These are phyloP conservation scores for Pseudopithomyces maydicus DNA, from an alignment of 2,329 filamentous ascomycete genomes.

Conservation along the genomic window DNA sequence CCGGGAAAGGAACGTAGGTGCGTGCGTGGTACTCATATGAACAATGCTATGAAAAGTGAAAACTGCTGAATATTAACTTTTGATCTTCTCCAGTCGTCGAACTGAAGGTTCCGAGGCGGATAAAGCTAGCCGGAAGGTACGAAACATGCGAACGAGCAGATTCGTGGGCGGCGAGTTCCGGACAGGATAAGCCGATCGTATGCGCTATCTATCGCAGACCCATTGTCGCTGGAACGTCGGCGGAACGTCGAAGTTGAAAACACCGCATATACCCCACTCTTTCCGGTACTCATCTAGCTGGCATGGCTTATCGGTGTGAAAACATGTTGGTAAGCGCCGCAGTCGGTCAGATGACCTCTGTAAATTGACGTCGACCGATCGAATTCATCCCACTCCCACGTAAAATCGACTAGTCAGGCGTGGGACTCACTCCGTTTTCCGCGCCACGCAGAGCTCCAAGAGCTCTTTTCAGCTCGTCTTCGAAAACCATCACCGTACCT, in stretches of 20 bases:
- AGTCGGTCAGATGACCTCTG: slow-evolving; percentile 1
- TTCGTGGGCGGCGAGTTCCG: not conserved
- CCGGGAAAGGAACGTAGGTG: not conserved
- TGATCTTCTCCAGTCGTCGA: no score
- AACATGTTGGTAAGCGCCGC: slow-evolving; percentile 6
- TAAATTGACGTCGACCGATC: slow-evolving; percentile 3
- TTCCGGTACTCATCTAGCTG: not conserved
- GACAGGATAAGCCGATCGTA: not conserved
- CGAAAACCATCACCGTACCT: slow-evolving; percentile 84
- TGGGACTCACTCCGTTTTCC: slow-evolving; percentile 34
- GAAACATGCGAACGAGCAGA: not conserved
- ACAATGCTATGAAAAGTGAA: not conserved
- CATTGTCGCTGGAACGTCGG: not conserved
- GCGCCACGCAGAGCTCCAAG: slow-evolving; percentile 67
- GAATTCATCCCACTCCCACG: slow-evolving; percentile 11
- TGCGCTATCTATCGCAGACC: not conserved
- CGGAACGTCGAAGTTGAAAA: not conserved
- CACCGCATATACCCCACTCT: slow-evolving; percentile 8
- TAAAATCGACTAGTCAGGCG: slow-evolving; percentile 21
- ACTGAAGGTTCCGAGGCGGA: no score
- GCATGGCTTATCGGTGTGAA: slow-evolving; percentile 9
- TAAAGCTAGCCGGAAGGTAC: not conserved
- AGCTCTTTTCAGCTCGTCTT: slow-evolving; percentile 74
- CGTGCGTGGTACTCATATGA: slow-evolving; percentile 10
- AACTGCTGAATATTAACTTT: not conserved